phyloP scores from a whole-genome alignment of 345 rosid genomes.

The Citrus medica region DNA sequence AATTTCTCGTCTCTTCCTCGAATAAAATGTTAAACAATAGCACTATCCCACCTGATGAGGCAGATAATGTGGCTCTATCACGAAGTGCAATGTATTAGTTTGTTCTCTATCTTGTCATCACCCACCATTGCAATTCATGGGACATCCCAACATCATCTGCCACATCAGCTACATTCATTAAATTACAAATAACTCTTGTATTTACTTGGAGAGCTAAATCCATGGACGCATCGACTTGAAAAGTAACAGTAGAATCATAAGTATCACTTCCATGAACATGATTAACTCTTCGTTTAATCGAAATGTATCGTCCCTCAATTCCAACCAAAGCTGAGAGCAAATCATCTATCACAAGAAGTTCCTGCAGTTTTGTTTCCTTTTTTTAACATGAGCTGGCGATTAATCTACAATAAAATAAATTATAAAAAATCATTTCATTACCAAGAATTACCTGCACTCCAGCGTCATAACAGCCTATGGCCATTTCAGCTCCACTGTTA shows the following conservation, averaged over 20 bases:
- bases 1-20: not conserved
- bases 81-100: not conserved
- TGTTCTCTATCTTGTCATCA: no score
- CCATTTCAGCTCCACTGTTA: slow-evolving; percentile 51
- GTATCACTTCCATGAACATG: slow-evolving; percentile 40
- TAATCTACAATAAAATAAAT: not conserved
- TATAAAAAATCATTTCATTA: not conserved
- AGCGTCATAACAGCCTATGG: slow-evolving; percentile 73
- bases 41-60: slow-evolving; percentile 11
- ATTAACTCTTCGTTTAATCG: slow-evolving; percentile 58
- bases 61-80: not conserved
- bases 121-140: no score
- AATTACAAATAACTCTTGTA: not conserved
- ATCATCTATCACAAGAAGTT: slow-evolving; percentile 88
- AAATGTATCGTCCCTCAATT: slow-evolving; percentile 87
- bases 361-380: slow-evolving; percentile 35
- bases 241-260: slow-evolving; percentile 35
- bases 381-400: no score
- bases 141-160: not conserved
- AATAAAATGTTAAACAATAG: not conserved
- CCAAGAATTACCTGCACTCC: slow-evolving; percentile 59
- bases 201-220: slow-evolving; percentile 87
- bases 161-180: not conserved
- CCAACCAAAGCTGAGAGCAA: slow-evolving; percentile 90
- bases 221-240: slow-evolving; percentile 87